Base-by-base conservation (phyloP, 1,284 basidiomycete genomes). In the Peniophora sp. region DNA sequence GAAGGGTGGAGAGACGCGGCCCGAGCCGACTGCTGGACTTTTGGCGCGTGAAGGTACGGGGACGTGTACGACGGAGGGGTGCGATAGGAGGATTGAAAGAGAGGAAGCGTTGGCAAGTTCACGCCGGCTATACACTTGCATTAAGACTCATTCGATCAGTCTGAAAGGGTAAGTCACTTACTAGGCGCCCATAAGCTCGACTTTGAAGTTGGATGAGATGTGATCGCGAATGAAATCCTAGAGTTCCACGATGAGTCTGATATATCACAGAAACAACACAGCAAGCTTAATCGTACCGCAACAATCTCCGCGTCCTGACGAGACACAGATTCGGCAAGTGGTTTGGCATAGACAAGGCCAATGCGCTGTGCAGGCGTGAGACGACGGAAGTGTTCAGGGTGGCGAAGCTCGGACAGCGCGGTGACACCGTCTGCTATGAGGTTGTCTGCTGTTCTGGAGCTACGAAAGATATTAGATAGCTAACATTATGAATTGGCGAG, bases 141-240 rank as follows among this genome's bases (percentile, higher is more conserved):
- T n/a, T n/a, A n/a, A n/a, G n/a, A n/a, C n/a, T n/a, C n/a, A n/a
- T n/a, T n/a, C n/a, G n/a, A n/a, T n/a, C n/a, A n/a, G n/a, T n/a
- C n/a, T n/a, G n/a, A n/a, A n/a, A n/a, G n/a, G n/a, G n/a, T n/a
- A n/a, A n/a, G 5, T 63, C 79, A 60, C 27, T 32, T 57, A 83
- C 80, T 79, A 77, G 59, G 69, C 68, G 14, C 79, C 81, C 0
- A 67, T 66, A 17, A 78, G 58, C 20, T 70, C 55, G 19, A 77
- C 52, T 52, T 78, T 71, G 55, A 71, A 76, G 35, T 69, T 69
- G n/a, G 67, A 56, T 19, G 72, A 69, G 8, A 81, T 55, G 51
- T 69, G 69, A 10, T 72, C 63, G 27, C 63, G 64, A 48, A 78
- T 67, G 44, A 76, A 76, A 50, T 67, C 62, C 75, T 79, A 48